Evolutionary conservation across 495 filamentous ascomycete species (phyloP), one percentile per base, ranked within the genome.

Genomic region (Lichina pygmaea): DNA sequence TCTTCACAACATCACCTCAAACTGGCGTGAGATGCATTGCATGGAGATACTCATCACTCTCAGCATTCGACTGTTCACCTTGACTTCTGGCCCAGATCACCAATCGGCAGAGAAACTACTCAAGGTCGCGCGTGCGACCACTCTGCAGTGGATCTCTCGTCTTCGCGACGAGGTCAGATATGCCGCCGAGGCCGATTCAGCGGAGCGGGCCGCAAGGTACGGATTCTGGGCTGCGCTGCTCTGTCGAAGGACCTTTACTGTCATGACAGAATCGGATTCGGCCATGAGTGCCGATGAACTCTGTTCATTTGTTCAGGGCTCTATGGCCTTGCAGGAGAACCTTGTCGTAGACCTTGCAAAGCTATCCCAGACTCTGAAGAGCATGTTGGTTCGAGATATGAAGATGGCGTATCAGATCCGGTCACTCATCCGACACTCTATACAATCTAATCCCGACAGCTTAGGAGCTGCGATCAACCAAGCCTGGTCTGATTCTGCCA

Each of bases 11-110:
- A 60, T 75, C 11, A 47, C 46, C 6, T 49, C 51, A 1, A 75
- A 70, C 44, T 75, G 66, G 68, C 57, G 72, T 17, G 72, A 76
- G 40, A 49, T 50, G 0, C 49, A 63, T 40, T 54, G 55, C 7
- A 70, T 73, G 66, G 61, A 65, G 8, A 54, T 60, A 4, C 48
- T 72, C 0, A 59, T 71, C 36, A 62, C 63, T 0, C 48, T 72
- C 6, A 44, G 43, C 7, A 51, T 67, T 10, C 49, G 59, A 46
- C 4, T 67, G 0, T 44, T 41, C 37, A 30, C 48, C 46, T 44
- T 56, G 41, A 24, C 40, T 54, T 48, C 6, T 7, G 45, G 6
- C 32, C 15, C 10, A 53, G 57, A n/a, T 44, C 55, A n/a, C 41
- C 51, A 30, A 53, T 43, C 7, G 49, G 55, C 31, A 12, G 52